Percentiles rank a stretch among this genome's conserved stretches.
phyloP scores from a whole-genome alignment of 192 early-diverging fungal species.

The Chytriomyces sp. region DNA sequence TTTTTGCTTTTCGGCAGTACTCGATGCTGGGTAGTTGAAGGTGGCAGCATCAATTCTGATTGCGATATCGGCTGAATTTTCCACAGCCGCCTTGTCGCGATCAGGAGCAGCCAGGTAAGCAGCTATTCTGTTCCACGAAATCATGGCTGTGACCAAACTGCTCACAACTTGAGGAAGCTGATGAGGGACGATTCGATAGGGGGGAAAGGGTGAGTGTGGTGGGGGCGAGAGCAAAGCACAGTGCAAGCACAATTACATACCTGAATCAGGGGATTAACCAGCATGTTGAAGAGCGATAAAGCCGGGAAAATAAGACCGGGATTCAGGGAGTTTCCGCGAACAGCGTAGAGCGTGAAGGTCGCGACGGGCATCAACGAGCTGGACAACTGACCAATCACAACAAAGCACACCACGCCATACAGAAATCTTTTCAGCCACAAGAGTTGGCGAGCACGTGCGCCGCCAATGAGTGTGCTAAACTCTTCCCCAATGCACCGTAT shows the following conservation, averaged over 20 bases:
- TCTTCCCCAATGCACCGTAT: not conserved
- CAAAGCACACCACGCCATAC: constrained; percentile 31
- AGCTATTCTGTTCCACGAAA: constrained; percentile 44
- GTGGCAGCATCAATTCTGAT: constrained; percentile 57
- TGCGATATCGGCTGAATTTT: constrained; percentile 37
- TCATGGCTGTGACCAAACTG: not conserved
- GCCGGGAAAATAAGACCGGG: constrained; percentile 45
- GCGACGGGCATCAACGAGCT: constrained; percentile 19
- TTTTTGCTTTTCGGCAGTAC: constrained; percentile 40
- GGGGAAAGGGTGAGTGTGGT: too few relatives aligned
- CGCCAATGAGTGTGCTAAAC: constrained; percentile 22
- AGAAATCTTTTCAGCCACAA: constrained; percentile 14
- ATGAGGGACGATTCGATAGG: too few relatives aligned
- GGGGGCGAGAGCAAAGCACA: too few relatives aligned
- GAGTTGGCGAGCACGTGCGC: constrained; percentile 23
- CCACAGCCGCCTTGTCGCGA: not conserved
- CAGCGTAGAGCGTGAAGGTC: constrained; percentile 35
- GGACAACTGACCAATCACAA: constrained; percentile 39
- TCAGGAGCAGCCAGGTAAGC: constrained; percentile 65
- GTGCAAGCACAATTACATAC: not conserved
- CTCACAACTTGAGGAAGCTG: not conserved
- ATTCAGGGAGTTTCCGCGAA: constrained; percentile 1
- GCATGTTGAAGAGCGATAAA: constrained; percentile 36
- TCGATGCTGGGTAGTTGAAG: constrained; percentile 52
- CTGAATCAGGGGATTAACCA: constrained; percentile 42